Percentiles rank a stretch among this genome's conserved stretches.
phyloP scores from a whole-genome alignment of 805 yeast species.

The Starmerella tilneyi region DNA sequence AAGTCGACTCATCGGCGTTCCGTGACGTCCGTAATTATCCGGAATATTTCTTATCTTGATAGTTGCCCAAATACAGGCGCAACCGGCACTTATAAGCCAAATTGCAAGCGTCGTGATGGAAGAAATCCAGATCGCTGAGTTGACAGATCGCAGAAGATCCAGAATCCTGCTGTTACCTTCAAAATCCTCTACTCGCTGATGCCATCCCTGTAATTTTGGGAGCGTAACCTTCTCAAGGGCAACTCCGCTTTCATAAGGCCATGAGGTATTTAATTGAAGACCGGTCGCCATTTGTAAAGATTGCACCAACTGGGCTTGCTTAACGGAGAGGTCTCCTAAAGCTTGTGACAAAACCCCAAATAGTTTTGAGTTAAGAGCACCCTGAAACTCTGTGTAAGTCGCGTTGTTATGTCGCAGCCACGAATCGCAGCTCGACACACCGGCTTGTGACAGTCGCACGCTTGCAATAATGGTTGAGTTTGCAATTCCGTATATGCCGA shows the following conservation, averaged over 20 bases:
- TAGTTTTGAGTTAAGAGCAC: background rate
- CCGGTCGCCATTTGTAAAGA: background rate
- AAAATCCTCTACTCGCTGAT: background rate
- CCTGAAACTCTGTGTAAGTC: background rate
- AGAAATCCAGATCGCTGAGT: background rate
- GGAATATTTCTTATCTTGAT: background rate
- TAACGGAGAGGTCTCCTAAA: background rate
- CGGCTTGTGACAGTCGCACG: too few species aligned
- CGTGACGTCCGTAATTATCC: background rate
- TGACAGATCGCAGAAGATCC: background rate
- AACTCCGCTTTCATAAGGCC: slow-evolving; percentile 8
- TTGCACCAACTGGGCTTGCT: background rate
- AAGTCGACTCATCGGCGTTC: too few species aligned
- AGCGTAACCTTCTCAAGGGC: slow-evolving; percentile 3
- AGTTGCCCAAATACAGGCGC: background rate
- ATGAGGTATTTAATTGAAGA: background rate
- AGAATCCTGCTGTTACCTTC: background rate
- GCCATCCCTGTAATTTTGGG: background rate
- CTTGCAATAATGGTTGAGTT: slow-evolving; percentile 1
- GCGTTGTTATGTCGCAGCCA: too few species aligned
- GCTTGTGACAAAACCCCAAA: background rate
- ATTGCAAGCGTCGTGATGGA: background rate
- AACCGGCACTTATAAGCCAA: background rate
- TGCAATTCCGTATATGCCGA: background rate
- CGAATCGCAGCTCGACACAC: too few species aligned